Conservation (phyloP, 1,284 basidiomycete species). For the Irpex sp. region DNA sequence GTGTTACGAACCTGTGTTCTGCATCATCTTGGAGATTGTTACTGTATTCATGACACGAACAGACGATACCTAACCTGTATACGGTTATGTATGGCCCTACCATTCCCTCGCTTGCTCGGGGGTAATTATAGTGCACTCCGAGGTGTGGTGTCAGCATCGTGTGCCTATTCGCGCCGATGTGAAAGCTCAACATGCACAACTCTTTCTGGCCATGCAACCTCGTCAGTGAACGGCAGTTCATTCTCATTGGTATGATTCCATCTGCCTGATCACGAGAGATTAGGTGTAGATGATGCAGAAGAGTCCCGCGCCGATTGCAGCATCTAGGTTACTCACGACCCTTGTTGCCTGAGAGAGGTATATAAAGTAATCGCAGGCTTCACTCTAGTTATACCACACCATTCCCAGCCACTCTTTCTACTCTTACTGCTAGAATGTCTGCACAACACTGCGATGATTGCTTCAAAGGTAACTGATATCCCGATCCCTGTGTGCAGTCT, state of each 20-base stretch:
- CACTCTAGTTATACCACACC: background rate
- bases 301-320: background rate
- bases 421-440: background rate
- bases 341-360: background rate
- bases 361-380: background rate
- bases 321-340: background rate
- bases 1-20: background rate
- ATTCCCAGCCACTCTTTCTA: background rate
- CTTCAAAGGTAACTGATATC: slow-evolving; percentile 3
- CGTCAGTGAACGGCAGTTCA: no score
- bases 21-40: background rate
- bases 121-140: no score
- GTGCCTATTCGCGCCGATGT: background rate
- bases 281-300: background rate
- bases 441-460: slow-evolving; percentile 12
- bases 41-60: background rate
- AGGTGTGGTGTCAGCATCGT: no score
- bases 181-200: background rate
- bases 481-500: background rate
- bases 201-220: no score
- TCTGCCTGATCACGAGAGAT: background rate
- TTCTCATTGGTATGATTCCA: background rate
- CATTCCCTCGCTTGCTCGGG: no score
- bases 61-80: background rate
- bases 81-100: no score